These are phyloP conservation scores for Botrytis medusae DNA, from an alignment of 2,329 filamentous ascomycete genomes.

Conservation along the genomic window DNA sequence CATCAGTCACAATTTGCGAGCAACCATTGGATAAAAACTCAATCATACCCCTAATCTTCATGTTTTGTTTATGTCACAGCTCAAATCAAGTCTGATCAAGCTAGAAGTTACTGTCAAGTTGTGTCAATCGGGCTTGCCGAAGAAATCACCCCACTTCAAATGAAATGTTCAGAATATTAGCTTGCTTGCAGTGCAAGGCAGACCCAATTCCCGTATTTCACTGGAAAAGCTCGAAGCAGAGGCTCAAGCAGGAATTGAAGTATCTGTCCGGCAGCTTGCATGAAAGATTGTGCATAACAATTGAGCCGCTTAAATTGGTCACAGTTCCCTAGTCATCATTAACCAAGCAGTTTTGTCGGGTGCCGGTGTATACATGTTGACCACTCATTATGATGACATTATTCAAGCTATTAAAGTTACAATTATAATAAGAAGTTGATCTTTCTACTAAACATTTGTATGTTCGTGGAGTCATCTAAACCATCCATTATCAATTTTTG, in stretches of 20 bases:
- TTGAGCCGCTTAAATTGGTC: not conserved
- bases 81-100: not conserved
- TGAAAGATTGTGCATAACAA: not conserved
- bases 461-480: not conserved
- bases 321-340: not conserved
- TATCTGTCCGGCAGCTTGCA: not conserved
- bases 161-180: not conserved
- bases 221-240: not conserved
- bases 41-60: not conserved
- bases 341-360: too few species aligned
- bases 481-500: not conserved
- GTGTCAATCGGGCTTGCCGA: not conserved
- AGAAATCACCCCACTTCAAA: not conserved
- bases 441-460: not conserved
- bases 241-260: not conserved
- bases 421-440: not conserved
- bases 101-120: not conserved
- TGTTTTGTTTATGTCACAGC: not conserved
- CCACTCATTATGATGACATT: not conserved
- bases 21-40: not conserved
- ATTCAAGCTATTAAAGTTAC: not conserved
- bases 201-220: not conserved
- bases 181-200: not conserved
- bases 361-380: not conserved
- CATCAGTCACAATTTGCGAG: too few species aligned